Base-by-base conservation (phyloP, 257 asterid species). In the Solanum chilense region DNA sequence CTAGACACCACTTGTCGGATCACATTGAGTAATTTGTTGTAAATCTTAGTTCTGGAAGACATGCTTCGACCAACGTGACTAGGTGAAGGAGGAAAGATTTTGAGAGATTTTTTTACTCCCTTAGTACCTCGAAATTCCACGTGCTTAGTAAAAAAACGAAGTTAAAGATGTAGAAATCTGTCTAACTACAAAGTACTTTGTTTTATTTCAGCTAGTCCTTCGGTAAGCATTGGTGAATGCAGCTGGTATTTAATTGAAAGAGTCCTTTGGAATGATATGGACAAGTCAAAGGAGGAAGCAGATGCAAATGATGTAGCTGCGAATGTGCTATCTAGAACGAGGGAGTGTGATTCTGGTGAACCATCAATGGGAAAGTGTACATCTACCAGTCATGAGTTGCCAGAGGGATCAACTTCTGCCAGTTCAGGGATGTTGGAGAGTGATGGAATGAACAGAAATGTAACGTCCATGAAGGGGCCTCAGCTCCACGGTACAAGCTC, bases 341-440 rank as follows among this genome's bases (percentile, higher is more conserved):
- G 82, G 41, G 88, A 86, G 60, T 6, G 49, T 82, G 86, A 64
- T 68, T 66, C 68, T 70, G 83, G 5, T 7, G 88, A 86, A 83
- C 85, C 80, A 75, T 85, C 86, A 29, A 31, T 60, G 10, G 60
- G 86, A 12, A 64, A 71, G 47, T 8, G 45, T 82, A 68, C 69
- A 68, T 74, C 89, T 81, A 52, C 88, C 11, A 47, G 77, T 71
- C 86, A 87, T 44, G 89, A 87, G 33, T 76, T 84, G 15, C 52
- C 76, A 5, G 87, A 66, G 31, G 88, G 82, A 73, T 89, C 92
- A 70, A 62, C 87, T 66, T 39, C 71, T 70, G 42, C 89, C 60
- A 66, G 60, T 85, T n/a, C 69, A 27, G 87, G 71, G 77, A 80
- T 69, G 66, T 74, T 84, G 41, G 85, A 84, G 35, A 85, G 14